A percentile compares a stretch with the other conserved stretches of the same genome.
Evolutionary conservation across 2,329 filamentous ascomycete species (phyloP).

Genomic region (Kalaharituber pfeilii): DNA sequence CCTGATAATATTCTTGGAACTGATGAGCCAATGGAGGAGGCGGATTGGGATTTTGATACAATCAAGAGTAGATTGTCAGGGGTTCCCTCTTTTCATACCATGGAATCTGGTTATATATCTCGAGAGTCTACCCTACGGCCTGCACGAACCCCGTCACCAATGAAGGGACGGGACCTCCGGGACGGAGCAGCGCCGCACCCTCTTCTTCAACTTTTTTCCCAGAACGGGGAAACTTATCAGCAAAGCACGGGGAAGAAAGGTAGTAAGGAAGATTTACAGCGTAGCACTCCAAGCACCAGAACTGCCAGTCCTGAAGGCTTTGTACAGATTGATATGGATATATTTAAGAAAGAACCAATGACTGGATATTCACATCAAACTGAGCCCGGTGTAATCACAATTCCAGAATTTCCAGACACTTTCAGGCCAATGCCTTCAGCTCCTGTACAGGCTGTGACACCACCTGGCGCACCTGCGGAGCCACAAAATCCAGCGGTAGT

Average conservation of each 20-base stretch:
- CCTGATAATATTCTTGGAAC: constrained; percentile 2
- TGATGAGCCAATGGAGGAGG: constrained; percentile 5
- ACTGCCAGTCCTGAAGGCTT: constrained; percentile 9
- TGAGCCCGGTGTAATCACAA: background rate
- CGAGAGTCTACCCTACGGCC: constrained; percentile 10
- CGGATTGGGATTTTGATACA: constrained; percentile 19
- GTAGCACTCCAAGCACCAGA: constrained; percentile 7
- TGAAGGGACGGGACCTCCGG: constrained; percentile 4
- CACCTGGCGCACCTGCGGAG: constrained; percentile 1
- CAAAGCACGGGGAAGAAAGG: constrained; percentile 12
- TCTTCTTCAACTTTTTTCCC: constrained; percentile 8
- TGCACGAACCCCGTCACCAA: constrained; percentile 8
- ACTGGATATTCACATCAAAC: constrained; percentile 2
- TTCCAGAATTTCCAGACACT: background rate
- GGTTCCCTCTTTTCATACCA: constrained; percentile 13
- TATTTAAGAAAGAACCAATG: constrained; percentile 9
- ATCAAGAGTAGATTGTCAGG: constrained; percentile 16
- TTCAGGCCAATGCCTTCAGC: background rate
- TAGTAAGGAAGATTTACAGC: constrained; percentile 5
- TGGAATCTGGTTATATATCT: constrained; percentile 9
- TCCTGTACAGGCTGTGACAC: constrained; percentile 3
- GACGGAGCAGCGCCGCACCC: constrained; percentile 1
- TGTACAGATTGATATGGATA: constrained; percentile 17
- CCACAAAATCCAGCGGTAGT: constrained; percentile 7
- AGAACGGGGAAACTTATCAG: constrained; percentile 10